phyloP scores from a whole-genome alignment of 148 eudicot species.

The Rhododendron molle region DNA sequence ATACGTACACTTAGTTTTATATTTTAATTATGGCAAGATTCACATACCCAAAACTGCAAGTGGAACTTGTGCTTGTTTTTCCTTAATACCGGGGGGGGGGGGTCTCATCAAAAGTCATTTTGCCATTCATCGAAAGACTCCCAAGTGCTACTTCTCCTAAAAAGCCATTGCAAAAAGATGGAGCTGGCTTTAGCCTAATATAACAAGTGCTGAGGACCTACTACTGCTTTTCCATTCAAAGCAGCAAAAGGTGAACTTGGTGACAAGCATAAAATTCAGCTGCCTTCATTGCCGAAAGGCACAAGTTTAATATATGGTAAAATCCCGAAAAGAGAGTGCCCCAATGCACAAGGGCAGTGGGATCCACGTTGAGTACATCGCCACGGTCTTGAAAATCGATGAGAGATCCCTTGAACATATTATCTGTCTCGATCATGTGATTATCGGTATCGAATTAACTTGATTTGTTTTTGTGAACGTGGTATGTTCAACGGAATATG shows the following conservation, averaged over 20 bases:
- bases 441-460: background rate
- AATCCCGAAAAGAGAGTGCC: background rate
- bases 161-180: background rate
- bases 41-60: background rate
- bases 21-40: background rate
- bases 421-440: background rate
- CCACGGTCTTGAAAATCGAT: background rate
- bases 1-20: background rate
- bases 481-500: too few species aligned
- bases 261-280: background rate
- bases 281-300: background rate
- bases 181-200: background rate
- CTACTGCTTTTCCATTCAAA: background rate
- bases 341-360: background rate
- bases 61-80: background rate
- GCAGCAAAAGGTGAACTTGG: background rate
- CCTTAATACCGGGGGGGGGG: background rate
- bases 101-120: background rate
- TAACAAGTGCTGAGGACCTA: background rate
- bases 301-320: background rate
- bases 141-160: background rate
- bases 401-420: background rate
- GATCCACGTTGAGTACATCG: background rate
- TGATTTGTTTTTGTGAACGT: background rate
- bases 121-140: background rate